Percentiles rank a stretch among this genome's conserved stretches.
These are phyloP conservation scores for Collybia sordida DNA, from an alignment of 768 basidiomycete genomes.

Conservation along the genomic window DNA sequence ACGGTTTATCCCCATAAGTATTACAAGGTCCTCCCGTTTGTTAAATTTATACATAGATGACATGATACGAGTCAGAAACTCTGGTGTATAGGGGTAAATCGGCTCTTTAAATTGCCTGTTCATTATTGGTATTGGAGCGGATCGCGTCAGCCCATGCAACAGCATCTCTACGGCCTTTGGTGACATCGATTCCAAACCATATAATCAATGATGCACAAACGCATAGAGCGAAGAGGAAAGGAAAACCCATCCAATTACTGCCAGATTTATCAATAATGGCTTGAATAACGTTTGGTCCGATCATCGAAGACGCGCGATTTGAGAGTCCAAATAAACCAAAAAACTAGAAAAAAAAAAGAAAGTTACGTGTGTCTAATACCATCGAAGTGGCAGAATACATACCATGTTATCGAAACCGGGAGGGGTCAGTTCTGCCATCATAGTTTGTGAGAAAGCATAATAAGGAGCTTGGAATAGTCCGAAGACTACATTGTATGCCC, in stretches of 20 bases:
- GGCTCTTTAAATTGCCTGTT: background rate
- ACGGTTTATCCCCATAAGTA: too few relatives aligned
- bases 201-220: slow-evolving; percentile 65
- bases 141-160: slow-evolving; percentile 49
- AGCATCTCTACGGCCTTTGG: slow-evolving; percentile 63
- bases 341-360: slow-evolving; percentile 45
- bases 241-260: slow-evolving; percentile 82
- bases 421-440: slow-evolving; percentile 88
- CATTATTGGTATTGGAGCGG: slow-evolving; percentile 3
- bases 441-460: slow-evolving; percentile 82
- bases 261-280: slow-evolving; percentile 74
- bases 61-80: background rate
- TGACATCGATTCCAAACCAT: slow-evolving; percentile 72
- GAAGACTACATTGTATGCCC: slow-evolving; percentile 79
- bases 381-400: background rate
- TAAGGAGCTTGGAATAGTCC: slow-evolving; percentile 86
- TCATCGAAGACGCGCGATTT: slow-evolving; percentile 83
- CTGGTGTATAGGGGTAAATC: background rate
- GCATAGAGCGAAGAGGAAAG: slow-evolving; percentile 79
- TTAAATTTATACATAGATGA: too few relatives aligned
- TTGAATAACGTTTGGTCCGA: slow-evolving; percentile 84
- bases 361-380: background rate
- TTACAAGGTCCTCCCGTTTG: too few relatives aligned
- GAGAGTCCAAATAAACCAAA: slow-evolving; percentile 86
- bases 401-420: slow-evolving; percentile 84